Conservation (phyloP, 257 asterid genomes). For the Gynochthodes officinalis region DNA sequence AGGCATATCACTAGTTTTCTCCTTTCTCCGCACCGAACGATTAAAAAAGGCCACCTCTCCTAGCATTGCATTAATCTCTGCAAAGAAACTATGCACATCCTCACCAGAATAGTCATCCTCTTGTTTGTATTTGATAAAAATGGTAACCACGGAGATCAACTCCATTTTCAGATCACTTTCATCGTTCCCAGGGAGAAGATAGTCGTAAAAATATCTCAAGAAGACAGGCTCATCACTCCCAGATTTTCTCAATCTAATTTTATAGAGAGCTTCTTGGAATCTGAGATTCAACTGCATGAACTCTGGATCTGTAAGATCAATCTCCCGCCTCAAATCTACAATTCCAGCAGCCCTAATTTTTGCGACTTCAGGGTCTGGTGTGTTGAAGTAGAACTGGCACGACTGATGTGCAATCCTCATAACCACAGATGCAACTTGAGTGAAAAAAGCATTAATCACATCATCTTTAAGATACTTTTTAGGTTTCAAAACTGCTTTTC, state of each 20-base stretch:
- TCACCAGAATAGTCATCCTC: too few species aligned
- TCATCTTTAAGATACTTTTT: too few species aligned
- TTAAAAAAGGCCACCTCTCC: not conserved
- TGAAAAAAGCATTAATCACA: not conserved
- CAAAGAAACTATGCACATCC: not conserved
- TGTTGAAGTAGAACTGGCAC: not conserved
- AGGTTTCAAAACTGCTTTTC: too few species aligned
- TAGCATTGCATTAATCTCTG: not conserved
- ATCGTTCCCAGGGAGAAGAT: too few species aligned
- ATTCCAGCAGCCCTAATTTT: not conserved
- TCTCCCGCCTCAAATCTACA: not conserved
- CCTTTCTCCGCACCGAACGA: not conserved
- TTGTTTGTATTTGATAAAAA: not conserved
- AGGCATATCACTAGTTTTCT: not conserved
- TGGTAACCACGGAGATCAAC: not conserved
- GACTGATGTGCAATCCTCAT: not conserved
- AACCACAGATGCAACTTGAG: slow-evolving; percentile 1
- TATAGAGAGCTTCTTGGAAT: not conserved
- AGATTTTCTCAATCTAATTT: not conserved
- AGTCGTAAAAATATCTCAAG: not conserved
- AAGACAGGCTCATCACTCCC: too few species aligned
- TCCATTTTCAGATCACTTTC: too few species aligned
- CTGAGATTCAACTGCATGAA: not conserved
- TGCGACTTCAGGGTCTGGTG: not conserved
- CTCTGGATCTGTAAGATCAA: not conserved